phyloP scores from a whole-genome alignment of 2,329 filamentous ascomycete species.

The Clonostachys chloroleuca region DNA sequence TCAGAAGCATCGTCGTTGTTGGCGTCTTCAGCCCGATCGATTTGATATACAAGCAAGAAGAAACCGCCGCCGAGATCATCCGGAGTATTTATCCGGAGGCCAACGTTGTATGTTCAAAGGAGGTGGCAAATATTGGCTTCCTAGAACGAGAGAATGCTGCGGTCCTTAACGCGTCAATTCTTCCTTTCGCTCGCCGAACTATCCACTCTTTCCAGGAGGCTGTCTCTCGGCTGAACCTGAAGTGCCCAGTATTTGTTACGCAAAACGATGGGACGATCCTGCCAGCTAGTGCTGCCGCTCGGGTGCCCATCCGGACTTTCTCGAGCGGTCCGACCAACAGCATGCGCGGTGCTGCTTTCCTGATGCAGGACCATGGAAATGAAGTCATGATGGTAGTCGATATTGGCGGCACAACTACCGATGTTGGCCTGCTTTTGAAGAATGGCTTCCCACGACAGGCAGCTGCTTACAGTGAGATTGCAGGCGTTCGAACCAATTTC shows the following conservation, averaged over 20 bases:
- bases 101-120: conserved; percentile 44
- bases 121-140: conserved; percentile 49
- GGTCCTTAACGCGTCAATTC: conserved; percentile 60
- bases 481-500: conserved; percentile 60
- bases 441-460: conserved; percentile 62
- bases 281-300: conserved; percentile 45
- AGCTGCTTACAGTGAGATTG: conserved; percentile 57
- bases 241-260: conserved; percentile 54
- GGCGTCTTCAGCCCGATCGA: conserved; percentile 53
- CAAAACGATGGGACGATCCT: conserved; percentile 62
- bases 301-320: conserved; percentile 57
- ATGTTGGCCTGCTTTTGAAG: conserved; percentile 55
- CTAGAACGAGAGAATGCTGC: conserved; percentile 62
- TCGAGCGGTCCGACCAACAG: conserved; percentile 61
- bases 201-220: conserved; percentile 51
- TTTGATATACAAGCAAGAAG: conserved; percentile 39
- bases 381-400: conserved; percentile 54
- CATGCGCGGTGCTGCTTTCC: conserved; percentile 58
- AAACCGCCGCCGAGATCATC: conserved; percentile 38
- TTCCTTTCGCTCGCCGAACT: conserved; percentile 51
- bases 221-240: conserved; percentile 40
- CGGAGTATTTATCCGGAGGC: conserved; percentile 27
- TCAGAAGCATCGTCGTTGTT: conserved; percentile 40
- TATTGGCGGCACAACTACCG: conserved; percentile 63
- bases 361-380: conserved; percentile 29